phyloP scores from a whole-genome alignment of 306 rosid species.

The Quercus cerris region DNA sequence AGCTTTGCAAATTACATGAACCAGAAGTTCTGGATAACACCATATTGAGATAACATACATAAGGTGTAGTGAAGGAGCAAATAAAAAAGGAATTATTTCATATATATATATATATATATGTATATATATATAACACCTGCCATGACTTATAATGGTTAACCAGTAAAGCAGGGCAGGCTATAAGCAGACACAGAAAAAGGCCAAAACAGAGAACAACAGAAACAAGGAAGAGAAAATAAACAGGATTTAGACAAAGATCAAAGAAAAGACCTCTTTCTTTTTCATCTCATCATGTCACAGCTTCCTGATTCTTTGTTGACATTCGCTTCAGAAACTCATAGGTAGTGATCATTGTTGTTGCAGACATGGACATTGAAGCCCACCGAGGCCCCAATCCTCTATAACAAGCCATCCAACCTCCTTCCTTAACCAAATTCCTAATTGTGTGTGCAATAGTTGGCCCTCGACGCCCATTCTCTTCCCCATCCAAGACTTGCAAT shows the following conservation, averaged over 20 bases:
- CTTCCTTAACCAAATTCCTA: slow-evolving; percentile 75
- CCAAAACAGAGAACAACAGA: slow-evolving; percentile 2
- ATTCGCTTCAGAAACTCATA: slow-evolving; percentile 85
- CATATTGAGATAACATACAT: background rate
- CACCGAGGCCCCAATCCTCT: slow-evolving; percentile 90
- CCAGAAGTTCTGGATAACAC: slow-evolving; percentile 6
- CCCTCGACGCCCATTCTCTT: slow-evolving; percentile 75
- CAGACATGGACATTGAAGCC: slow-evolving; percentile 89
- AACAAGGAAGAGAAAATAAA: slow-evolving; percentile 12
- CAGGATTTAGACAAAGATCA: slow-evolving; percentile 21
- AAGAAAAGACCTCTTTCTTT: slow-evolving; percentile 5
- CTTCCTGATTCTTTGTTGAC: slow-evolving; percentile 69
- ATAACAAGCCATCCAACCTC: slow-evolving; percentile 88
- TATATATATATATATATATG: too few relatives aligned
- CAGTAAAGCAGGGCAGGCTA: slow-evolving; percentile 22
- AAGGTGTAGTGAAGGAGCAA: slow-evolving; percentile 12
- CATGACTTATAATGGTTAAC: slow-evolving; percentile 28
- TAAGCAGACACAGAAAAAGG: background rate
- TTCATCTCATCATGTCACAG: slow-evolving; percentile 34
- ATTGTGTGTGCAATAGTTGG: slow-evolving; percentile 66
- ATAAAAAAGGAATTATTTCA: slow-evolving; percentile 4
- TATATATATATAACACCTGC: slow-evolving; percentile 11
- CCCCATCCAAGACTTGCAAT: slow-evolving; percentile 80
- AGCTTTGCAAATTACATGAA: slow-evolving; percentile 23
- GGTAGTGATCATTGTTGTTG: slow-evolving; percentile 94